Percentiles rank a stretch among this genome's conserved stretches.
Evolutionary conservation across 1,284 basidiomycete genomes (phyloP).

Genomic region (Peniophora sp.): DNA sequence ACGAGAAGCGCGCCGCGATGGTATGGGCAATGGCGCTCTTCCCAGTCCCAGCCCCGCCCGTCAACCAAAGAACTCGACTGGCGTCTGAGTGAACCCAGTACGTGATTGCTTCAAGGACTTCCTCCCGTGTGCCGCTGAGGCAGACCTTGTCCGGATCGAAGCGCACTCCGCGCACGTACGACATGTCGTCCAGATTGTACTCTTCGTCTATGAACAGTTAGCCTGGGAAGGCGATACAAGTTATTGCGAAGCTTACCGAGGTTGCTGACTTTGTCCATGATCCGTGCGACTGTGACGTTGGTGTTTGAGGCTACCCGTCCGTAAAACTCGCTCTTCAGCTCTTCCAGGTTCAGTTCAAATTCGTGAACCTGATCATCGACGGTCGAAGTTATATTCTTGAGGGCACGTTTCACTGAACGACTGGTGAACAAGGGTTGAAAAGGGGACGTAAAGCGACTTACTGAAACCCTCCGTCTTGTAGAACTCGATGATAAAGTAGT

Average conservation of each 20-base stretch:
- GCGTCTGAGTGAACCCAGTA: constrained; percentile 12
- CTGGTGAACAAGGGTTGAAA: neutral
- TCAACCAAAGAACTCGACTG: constrained; percentile 10
- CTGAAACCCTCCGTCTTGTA: neutral
- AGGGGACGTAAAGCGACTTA: neutral
- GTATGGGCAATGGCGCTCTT: constrained; percentile 17
- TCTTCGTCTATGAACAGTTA: constrained; percentile 3
- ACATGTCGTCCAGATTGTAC: constrained; percentile 10
- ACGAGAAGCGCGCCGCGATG: constrained; percentile 9
- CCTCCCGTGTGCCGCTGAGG: constrained; percentile 9
- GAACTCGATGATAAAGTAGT: neutral
- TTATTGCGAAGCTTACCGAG: constrained; percentile 5
- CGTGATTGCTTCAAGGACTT: constrained; percentile 11
- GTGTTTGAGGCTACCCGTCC: constrained; percentile 3
- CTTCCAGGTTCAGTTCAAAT: constrained; percentile 7
- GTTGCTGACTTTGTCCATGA: constrained; percentile 6
- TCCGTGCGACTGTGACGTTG: constrained; percentile 6
- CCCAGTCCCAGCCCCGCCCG: constrained; percentile 13
- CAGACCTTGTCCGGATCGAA: constrained; percentile 9
- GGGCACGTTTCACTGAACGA: neutral
- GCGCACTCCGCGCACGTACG: constrained; percentile 11
- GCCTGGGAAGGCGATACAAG: neutral
- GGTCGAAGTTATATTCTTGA: neutral
- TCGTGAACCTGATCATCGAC: constrained; percentile 3
- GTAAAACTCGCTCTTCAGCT: constrained; percentile 6